phyloP scores from a whole-genome alignment of 2,329 filamentous ascomycete species.

The Balansia obtecta region DNA sequence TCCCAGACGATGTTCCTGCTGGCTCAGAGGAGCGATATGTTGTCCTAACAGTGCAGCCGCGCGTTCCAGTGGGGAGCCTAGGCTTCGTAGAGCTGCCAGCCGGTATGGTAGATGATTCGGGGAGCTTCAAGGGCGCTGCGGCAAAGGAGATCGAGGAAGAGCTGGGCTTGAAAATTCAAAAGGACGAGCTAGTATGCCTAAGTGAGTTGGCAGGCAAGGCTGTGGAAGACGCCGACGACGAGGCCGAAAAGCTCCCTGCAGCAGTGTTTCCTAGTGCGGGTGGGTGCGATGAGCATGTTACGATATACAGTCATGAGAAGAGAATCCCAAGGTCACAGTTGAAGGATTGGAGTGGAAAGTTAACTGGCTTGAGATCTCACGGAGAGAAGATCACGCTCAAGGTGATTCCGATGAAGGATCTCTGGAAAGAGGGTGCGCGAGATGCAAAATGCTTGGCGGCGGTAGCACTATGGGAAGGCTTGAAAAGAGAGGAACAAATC shows the following conservation, averaged over 20 bases:
- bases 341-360: conserved; percentile 40
- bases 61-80: conserved; percentile 41
- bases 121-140: conserved; percentile 43
- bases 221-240: conserved; percentile 17
- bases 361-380: conserved; percentile 44
- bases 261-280: conserved; percentile 47
- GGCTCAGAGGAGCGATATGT: conserved; percentile 38
- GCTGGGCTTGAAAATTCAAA: conserved; percentile 38
- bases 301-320: conserved; percentile 44
- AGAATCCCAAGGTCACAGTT: conserved; percentile 36
- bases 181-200: conserved; percentile 34
- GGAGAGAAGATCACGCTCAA: conserved; percentile 52
- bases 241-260: conserved; percentile 19
- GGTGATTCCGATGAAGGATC: conserved; percentile 40
- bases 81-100: conserved; percentile 45
- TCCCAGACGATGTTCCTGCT: conserved; percentile 34
- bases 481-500: conserved; percentile 34
- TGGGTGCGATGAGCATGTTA: conserved; percentile 48
- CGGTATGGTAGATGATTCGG: conserved; percentile 42
- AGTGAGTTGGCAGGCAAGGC: conserved; percentile 33
- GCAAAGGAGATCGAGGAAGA: conserved; percentile 51
- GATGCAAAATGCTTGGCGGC: conserved; percentile 50
- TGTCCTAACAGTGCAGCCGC: conserved; percentile 47
- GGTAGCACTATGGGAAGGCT: conserved; percentile 44
- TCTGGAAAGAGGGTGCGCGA: conserved; percentile 44